Base-by-base conservation (phyloP, 2,329 filamentous ascomycete genomes). In the Aureobasidium melanogenum region DNA sequence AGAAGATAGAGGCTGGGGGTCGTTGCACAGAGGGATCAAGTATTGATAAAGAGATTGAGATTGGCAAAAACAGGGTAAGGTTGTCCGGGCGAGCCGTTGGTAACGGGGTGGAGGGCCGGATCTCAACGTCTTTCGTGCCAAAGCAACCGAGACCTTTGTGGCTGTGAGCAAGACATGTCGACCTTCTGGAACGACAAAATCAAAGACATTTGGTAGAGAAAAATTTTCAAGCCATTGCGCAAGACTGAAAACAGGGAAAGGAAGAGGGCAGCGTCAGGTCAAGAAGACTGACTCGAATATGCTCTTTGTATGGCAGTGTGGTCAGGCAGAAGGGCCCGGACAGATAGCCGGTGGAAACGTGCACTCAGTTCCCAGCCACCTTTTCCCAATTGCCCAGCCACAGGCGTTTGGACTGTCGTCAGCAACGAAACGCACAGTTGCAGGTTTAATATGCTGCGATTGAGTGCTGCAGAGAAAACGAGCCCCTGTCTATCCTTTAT, bases 91-190 rank as follows among this genome's bases (percentile, higher is more conserved):
- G 46, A 41, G 30, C 22, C 39, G 54, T 57, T 57, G 54, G 7
- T 46, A 47, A 44, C 54, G 47, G 54, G 28, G 15, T 28, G 26
- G 54, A 22, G 5, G 24, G 54, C 41, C 54, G 41, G 44, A 57
- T 46, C 54, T 47, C 54, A 57, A 57, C 54, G 54, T 57, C 54
- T 57, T 41, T n/a, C 54, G 41, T 47, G 54, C 30, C 39, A 32
- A 32, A 32, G 46, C 26, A 57, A 34, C 54, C 54, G 54, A 57
- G 54, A 47, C 54, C 17, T 46, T 44, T 36, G 39, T 28, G 36
- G 52, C 28, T 17, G 30, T n/a, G n/a, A 14, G n/a, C 28, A 47
- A 47, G 39, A 57, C 54, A 47, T 22, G 26, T 41, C n/a, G 38
- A 56, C 9, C 17, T 19, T 47, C 22, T 43, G 2, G 26, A 39